A percentile compares a stretch with the other conserved stretches of the same genome.
phyloP scores from a whole-genome alignment of 2,329 filamentous ascomycete genomes.

The Fusarium scirpi region DNA sequence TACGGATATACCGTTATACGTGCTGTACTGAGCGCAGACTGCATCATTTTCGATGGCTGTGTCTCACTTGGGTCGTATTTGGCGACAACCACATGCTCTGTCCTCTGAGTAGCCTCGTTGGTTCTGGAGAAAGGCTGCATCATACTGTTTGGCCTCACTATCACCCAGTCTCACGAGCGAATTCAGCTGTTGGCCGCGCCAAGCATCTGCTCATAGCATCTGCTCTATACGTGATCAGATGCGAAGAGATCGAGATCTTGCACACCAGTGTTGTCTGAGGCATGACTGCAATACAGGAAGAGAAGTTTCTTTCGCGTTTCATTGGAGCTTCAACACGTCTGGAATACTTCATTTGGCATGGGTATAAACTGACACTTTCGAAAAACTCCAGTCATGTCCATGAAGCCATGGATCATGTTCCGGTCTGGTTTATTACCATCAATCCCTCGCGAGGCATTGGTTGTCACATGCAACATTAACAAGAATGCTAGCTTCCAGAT shows the following conservation, averaged over 20 bases:
- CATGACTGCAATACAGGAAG: not conserved
- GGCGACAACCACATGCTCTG: not conserved
- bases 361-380: not conserved
- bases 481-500: slow-evolving; percentile 4
- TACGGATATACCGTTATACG: slow-evolving; percentile 7
- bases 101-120: not conserved
- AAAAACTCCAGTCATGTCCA: not conserved
- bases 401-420: slow-evolving; percentile 10
- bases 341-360: not conserved
- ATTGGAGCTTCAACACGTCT: not conserved
- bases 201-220: not conserved
- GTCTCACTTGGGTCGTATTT: slow-evolving; percentile 5
- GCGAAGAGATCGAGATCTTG: not conserved
- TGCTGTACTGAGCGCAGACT: not conserved
- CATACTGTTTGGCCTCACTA: not conserved
- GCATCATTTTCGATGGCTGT: not conserved
- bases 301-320: not conserved
- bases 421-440: not conserved
- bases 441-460: not conserved
- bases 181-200: not conserved
- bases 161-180: not conserved
- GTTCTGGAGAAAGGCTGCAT: not conserved
- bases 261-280: not conserved
- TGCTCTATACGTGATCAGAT: not conserved
- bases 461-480: slow-evolving; percentile 29